phyloP scores from a whole-genome alignment of 2,329 filamentous ascomycete genomes.

The Lizonia empirigonia region DNA sequence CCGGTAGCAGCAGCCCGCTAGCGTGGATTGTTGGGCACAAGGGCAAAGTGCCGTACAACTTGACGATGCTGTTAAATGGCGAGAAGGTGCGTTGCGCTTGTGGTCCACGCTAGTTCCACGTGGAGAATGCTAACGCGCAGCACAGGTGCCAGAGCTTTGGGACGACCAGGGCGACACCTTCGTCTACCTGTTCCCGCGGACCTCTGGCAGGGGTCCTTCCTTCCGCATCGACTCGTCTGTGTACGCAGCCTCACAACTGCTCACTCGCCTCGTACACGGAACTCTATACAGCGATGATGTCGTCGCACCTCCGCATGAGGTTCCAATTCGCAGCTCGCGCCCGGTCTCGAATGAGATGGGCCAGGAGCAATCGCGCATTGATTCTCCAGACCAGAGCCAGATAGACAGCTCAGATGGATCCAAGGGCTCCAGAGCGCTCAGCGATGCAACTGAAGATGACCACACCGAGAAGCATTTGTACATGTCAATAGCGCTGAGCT shows the following conservation, averaged over 20 bases:
- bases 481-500: constrained; percentile 62
- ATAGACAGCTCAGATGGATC: constrained; percentile 52
- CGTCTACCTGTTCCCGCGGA: constrained; percentile 66
- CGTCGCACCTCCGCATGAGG: constrained; percentile 22
- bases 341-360: constrained; percentile 28
- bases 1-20: constrained; percentile 33
- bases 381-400: constrained; percentile 41
- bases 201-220: constrained; percentile 61
- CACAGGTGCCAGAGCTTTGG: constrained; percentile 64
- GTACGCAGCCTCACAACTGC: constrained; percentile 61
- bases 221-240: constrained; percentile 66
- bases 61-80: constrained; percentile 56
- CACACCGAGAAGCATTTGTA: constrained; percentile 61
- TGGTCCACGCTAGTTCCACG: constrained; percentile 7
- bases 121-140: constrained; percentile 19
- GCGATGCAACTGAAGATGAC: constrained; percentile 56
- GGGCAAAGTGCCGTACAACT: constrained; percentile 62
- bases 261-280: constrained; percentile 62
- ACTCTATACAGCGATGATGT: constrained; percentile 52
- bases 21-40: constrained; percentile 66
- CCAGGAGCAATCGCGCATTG: constrained; percentile 40
- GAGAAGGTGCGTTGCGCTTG: constrained; percentile 52
- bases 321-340: constrained; percentile 29
- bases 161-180: constrained; percentile 66
- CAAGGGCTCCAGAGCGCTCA: constrained; percentile 55